Evolutionary conservation across 345 rosid genomes (phyloP).

Genomic region (Trapa bicornis): DNA sequence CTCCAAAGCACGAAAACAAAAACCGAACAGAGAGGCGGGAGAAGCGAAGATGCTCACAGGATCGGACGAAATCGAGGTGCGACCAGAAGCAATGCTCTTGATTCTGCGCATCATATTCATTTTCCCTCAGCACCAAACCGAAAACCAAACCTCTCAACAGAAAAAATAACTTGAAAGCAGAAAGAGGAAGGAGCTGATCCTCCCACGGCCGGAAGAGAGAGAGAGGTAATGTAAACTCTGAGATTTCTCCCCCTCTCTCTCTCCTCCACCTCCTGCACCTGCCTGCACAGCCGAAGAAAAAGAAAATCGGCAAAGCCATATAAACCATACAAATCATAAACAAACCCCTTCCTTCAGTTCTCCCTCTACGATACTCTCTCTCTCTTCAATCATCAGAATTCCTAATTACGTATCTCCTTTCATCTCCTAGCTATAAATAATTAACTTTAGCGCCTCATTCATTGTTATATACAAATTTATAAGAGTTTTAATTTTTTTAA

Average conservation of each 20-base stretch:
- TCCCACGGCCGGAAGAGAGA: neutral
- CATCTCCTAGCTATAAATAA: no score
- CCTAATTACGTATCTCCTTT: no score
- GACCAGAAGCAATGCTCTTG: conserved; percentile 95
- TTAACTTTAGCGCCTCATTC: no score
- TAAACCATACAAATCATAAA: neutral
- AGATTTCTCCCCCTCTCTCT: neutral
- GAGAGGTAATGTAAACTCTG: neutral
- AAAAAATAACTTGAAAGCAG: neutral
- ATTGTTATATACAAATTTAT: no score
- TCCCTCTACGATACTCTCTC: neutral
- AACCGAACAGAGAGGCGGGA: neutral
- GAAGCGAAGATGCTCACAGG: conserved; percentile 30
- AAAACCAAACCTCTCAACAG: no score
- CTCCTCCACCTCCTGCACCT: neutral
- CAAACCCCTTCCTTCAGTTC: neutral
- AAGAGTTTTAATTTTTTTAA: no score
- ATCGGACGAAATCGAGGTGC: conserved; percentile 68
- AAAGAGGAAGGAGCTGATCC: neutral
- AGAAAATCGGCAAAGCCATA: no score
- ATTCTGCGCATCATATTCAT: conserved; percentile 95
- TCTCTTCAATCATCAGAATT: neutral
- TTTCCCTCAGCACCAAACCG: conserved; percentile 2
- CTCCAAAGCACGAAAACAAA: neutral
- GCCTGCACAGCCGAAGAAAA: neutral